Evolutionary conservation across 139 green algal genomes (phyloP).

Genomic region (Ulvella scutata): DNA sequence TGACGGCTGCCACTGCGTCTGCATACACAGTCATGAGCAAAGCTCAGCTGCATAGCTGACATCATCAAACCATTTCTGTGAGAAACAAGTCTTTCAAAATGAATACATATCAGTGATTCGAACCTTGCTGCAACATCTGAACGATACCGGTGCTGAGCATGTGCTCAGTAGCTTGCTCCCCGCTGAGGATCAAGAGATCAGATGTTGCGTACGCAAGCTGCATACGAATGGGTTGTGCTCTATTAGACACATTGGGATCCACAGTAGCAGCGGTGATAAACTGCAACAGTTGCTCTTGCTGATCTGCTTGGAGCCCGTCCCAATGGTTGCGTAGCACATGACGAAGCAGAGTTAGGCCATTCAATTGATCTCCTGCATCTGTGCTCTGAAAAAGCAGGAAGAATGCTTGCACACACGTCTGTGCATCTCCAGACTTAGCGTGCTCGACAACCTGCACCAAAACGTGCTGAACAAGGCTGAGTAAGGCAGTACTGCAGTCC

Average conservation of each 20-base stretch:
- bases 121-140: background rate
- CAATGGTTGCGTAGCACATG: background rate
- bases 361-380: background rate
- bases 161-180: background rate
- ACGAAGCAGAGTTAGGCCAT: background rate
- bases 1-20: background rate
- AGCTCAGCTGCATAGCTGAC: no score
- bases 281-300: background rate
- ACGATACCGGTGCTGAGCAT: background rate
- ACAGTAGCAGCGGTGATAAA: background rate
- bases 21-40: background rate
- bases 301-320: background rate
- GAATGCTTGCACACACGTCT: background rate
- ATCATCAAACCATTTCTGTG: no score
- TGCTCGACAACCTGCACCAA: background rate
- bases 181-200: background rate
- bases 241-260: background rate
- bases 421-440: background rate
- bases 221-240: background rate
- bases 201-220: background rate
- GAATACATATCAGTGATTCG: background rate
- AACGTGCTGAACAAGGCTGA: background rate
- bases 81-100: no score
- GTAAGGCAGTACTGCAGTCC: background rate
- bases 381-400: background rate